A percentile compares a stretch with the other conserved stretches of the same genome.
Conservation (phyloP, 495 filamentous ascomycete species). For the Neurospora sp. region DNA sequence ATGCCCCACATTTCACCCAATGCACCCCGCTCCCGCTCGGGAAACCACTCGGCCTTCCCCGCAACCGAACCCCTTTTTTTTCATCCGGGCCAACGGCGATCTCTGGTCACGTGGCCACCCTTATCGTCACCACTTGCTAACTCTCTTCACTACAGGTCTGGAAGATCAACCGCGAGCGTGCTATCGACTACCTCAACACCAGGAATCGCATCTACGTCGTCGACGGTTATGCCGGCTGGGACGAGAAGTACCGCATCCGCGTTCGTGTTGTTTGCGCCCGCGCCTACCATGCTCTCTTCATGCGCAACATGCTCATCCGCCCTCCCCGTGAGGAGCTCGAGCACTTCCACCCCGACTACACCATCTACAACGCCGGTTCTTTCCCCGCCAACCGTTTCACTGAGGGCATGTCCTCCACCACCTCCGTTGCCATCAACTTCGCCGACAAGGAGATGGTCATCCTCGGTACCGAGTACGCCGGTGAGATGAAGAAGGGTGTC, state of each 20-base stretch:
- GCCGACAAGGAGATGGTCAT: conserved; percentile 84
- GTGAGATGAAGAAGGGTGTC: conserved; percentile 99
- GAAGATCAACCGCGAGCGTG: conserved; percentile 98
- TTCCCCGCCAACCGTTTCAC: conserved; percentile 99
- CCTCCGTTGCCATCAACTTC: conserved; percentile 71
- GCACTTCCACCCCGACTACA: conserved; percentile 97
- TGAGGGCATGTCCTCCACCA: conserved; percentile 92
- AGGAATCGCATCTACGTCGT: conserved; percentile 97
- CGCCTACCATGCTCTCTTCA: conserved; percentile 99
- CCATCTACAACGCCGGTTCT: conserved; percentile 97
- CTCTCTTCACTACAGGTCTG: conserved; percentile 57
- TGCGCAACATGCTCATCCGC: conserved; percentile 99
- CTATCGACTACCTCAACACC: conserved; percentile 97
- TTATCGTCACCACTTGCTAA: conserved; percentile 3
- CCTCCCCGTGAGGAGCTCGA: conserved; percentile 81
- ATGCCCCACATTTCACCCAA: conserved; percentile 12
- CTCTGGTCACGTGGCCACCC: conserved; percentile 16
- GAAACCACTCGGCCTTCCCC: conserved; percentile 1
- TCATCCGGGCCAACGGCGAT: neutral
- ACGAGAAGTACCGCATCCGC: conserved; percentile 93
- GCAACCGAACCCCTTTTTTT: conserved; percentile 1
- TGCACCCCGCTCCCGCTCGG: conserved; percentile 28
- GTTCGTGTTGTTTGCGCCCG: conserved; percentile 97
- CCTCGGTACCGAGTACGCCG: conserved; percentile 96
- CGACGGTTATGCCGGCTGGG: conserved; percentile 96